Percentiles rank a stretch among this genome's conserved stretches.
These are phyloP conservation scores for Ophidiomyces ophidiicola DNA, from an alignment of 2,329 filamentous ascomycete species.

Conservation along the genomic window DNA sequence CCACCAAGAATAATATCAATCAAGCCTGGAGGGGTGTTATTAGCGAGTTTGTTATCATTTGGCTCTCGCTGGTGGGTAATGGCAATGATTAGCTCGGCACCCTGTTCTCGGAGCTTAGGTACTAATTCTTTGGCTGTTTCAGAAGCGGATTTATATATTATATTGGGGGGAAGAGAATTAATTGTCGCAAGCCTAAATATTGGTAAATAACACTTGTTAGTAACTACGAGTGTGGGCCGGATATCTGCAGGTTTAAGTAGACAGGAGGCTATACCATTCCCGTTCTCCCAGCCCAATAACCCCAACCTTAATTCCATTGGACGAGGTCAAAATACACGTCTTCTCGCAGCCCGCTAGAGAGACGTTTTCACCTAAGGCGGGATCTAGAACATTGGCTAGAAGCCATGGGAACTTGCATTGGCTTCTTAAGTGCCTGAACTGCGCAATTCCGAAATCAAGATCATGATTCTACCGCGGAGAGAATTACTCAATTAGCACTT, in stretches of 20 bases:
- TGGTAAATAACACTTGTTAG: not conserved
- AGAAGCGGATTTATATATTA: conserved; percentile 69
- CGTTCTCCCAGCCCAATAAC: conserved; percentile 75
- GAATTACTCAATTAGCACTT: not conserved
- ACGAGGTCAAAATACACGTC: conserved; percentile 64
- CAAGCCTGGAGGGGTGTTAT: conserved; percentile 54
- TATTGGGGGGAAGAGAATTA: conserved; percentile 67
- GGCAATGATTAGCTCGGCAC: conserved; percentile 71
- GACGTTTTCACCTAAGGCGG: conserved; percentile 60
- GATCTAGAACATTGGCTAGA: conserved; percentile 76
- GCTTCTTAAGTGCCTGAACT: conserved; percentile 59
- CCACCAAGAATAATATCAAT: conserved; percentile 81
- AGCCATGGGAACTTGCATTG: conserved; percentile 84
- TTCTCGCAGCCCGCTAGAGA: conserved; percentile 64
- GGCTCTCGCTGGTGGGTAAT: conserved; percentile 78
- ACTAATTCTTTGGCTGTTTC: conserved; percentile 64
- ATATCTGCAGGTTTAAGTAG: not conserved
- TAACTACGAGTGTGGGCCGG: not conserved
- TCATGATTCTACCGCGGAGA: conserved; percentile 59
- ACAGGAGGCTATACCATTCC: conserved; percentile 48
- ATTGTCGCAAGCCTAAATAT: conserved; percentile 59
- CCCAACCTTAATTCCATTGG: conserved; percentile 75
- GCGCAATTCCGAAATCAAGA: conserved; percentile 76
- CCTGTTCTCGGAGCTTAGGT: conserved; percentile 58
- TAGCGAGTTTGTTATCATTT: conserved; percentile 76